phyloP scores from a whole-genome alignment of 371 early-diverging fungal genomes.

The Haplosporangium sp. region DNA sequence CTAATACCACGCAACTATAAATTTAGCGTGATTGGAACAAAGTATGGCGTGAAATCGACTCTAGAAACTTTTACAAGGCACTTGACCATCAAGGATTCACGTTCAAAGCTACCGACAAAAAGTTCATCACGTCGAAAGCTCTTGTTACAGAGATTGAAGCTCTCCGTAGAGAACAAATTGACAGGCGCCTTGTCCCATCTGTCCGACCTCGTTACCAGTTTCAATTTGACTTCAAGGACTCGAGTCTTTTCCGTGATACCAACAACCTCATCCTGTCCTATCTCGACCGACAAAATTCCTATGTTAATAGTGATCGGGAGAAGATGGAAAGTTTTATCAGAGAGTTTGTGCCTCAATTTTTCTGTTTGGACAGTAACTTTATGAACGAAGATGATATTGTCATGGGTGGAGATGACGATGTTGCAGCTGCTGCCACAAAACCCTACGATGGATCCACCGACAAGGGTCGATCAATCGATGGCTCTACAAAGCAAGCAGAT shows the following conservation, averaged over 20 bases:
- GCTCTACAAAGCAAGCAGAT: conserved; percentile 55
- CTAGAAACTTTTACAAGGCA: conserved; percentile 96
- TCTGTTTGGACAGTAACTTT: conserved; percentile 65
- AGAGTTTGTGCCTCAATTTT: conserved; percentile 80
- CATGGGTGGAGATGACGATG: conserved; percentile 52
- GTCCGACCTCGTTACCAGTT: conserved; percentile 67
- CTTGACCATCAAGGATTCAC: conserved; percentile 94
- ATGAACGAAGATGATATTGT: conserved; percentile 58
- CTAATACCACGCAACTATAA: neutral
- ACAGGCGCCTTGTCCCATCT: conserved; percentile 52
- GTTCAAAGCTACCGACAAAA: conserved; percentile 92
- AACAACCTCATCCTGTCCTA: conserved; percentile 69
- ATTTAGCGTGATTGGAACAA: conserved; percentile 90
- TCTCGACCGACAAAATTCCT: conserved; percentile 66
- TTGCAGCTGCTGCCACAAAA: conserved; percentile 44
- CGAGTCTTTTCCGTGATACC: conserved; percentile 72
- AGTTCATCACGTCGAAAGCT: conserved; percentile 80
- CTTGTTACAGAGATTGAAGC: conserved; percentile 89
- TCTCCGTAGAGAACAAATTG: conserved; percentile 65
- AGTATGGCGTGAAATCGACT: conserved; percentile 95
- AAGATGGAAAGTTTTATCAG: conserved; percentile 81
- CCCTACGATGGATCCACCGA: conserved; percentile 32
- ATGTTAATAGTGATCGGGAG: conserved; percentile 73
- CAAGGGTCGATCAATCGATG: conserved; percentile 44
- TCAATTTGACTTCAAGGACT: conserved; percentile 71